phyloP scores from a whole-genome alignment of 176 grass and related monocot genomes.

The Canna indica region DNA sequence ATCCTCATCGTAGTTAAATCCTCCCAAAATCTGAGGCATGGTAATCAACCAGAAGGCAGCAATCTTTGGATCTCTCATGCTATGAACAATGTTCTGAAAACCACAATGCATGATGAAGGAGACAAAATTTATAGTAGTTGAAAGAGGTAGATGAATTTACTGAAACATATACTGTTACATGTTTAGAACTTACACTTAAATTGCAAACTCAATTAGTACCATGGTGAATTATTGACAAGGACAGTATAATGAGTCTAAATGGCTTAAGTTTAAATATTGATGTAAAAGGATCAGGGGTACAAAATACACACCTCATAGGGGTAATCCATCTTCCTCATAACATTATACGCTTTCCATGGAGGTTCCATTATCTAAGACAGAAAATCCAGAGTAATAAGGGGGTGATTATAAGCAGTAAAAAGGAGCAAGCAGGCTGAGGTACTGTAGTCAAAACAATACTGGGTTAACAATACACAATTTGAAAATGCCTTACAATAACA shows the following conservation, averaged over 20 bases:
- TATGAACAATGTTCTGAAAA: constrained; percentile 29
- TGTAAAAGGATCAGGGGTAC: background rate
- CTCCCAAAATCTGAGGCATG: constrained; percentile 27
- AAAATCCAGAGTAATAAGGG: background rate
- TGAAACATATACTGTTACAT: background rate
- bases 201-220: background rate
- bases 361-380: constrained; percentile 29
- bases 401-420: background rate
- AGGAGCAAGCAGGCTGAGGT: too few relatives aligned
- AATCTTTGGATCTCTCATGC: constrained; percentile 35
- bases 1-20: constrained; percentile 30
- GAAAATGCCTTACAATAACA: background rate
- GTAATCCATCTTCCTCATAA: constrained; percentile 37
- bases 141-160: background rate
- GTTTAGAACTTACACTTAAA: background rate
- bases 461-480: background rate
- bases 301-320: constrained; percentile 25
- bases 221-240: background rate
- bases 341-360: constrained; percentile 33
- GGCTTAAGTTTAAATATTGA: background rate
- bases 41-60: constrained; percentile 34
- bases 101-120: background rate
- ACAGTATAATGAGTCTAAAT: background rate
- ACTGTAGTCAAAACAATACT: background rate
- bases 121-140: too few relatives aligned